A percentile compares a stretch with the other conserved stretches of the same genome.
These are phyloP conservation scores for Selenicereus undatus DNA, from an alignment of 148 eudicot species.

Conservation along the genomic window DNA sequence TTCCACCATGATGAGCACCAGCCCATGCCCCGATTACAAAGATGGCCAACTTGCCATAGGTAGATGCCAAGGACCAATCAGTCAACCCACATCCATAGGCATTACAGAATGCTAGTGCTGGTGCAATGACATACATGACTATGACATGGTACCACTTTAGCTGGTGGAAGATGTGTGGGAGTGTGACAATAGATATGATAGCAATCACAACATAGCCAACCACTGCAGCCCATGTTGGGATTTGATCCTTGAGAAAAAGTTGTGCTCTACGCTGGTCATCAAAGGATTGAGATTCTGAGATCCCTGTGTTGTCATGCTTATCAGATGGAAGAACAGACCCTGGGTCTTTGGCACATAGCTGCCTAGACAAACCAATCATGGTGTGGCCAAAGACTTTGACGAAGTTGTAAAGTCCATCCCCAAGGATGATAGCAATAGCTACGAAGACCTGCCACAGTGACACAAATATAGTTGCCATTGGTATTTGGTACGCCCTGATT, in stretches of 20 bases:
- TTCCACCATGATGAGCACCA: slow-evolving; percentile 57
- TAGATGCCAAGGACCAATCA: slow-evolving; percentile 78
- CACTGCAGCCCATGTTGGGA: slow-evolving; percentile 66
- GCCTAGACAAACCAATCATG: slow-evolving; percentile 40
- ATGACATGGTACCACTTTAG: slow-evolving; percentile 75
- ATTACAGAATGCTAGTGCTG: slow-evolving; percentile 72
- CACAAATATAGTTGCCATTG: background rate
- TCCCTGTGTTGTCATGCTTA: slow-evolving; percentile 6
- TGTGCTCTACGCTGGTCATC: slow-evolving; percentile 62
- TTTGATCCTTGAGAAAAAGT: slow-evolving; percentile 69
- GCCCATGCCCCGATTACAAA: slow-evolving; percentile 81
- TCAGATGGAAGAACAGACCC: slow-evolving; percentile 35
- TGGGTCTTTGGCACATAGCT: slow-evolving; percentile 29
- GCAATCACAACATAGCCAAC: slow-evolving; percentile 53
- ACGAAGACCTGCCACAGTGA: slow-evolving; percentile 52
- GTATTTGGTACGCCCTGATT: background rate
- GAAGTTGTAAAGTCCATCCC: slow-evolving; percentile 88
- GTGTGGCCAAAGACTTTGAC: slow-evolving; percentile 58
- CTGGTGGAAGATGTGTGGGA: slow-evolving; percentile 66
- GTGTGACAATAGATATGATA: slow-evolving; percentile 34
- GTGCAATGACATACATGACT: slow-evolving; percentile 67
- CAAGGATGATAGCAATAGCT: slow-evolving; percentile 79
- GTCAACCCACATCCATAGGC: slow-evolving; percentile 90
- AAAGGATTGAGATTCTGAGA: slow-evolving; percentile 31
- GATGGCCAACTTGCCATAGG: slow-evolving; percentile 75